Evolutionary conservation across 768 basidiomycete genomes (phyloP), one percentile per base, ranked within the genome.

Genomic region (Psilocybe azurescens): DNA sequence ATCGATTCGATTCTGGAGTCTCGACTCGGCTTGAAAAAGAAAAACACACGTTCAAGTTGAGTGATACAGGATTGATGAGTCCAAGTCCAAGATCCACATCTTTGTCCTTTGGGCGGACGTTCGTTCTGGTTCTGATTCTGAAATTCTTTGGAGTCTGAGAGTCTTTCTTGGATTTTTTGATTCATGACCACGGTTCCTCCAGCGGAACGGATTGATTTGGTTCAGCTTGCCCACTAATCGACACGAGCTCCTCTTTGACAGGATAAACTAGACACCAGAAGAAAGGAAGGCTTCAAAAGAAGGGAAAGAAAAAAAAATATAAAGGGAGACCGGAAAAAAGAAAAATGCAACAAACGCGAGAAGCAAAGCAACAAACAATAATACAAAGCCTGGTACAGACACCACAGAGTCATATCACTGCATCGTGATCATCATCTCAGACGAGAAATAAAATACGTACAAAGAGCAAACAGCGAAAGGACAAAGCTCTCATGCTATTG

Each of bases 121-220:
- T 39, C 38, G 38, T 39, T 39, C 38, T 39, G 38, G 3, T 44
- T 44, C 41, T 44, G 29, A 24, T 52, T 29, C 11, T 30, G 24
- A 18, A 8, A 29, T 52, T 30, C 32, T 24, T 30, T 52, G 6
- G 3, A 16, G 5, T 44, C 9, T 8, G 38, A 39, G 8, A 8
- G 38, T 39, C 38, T 8, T 39, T 39, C 38, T 8, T 39, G 3
- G 38, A 1, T 39, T 39, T 39, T 14, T 39, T 39, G 8, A 39
- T 8, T 39, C 38, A 8, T 8, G 38, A 39, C 14, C 14, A 24
- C 24, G 24, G 24, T 24, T 24, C 24, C 24, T 36, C 33, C 7
- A 36, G 33, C 32, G 39, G 11, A 33, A 44, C 18, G 55, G 41
- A 24, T 56, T 29, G 55, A 56, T 56, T 46, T 47, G 55, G 55